These are phyloP conservation scores for Fusarium tjaetaba DNA, from an alignment of 2,329 filamentous ascomycete species.

Conservation along the genomic window DNA sequence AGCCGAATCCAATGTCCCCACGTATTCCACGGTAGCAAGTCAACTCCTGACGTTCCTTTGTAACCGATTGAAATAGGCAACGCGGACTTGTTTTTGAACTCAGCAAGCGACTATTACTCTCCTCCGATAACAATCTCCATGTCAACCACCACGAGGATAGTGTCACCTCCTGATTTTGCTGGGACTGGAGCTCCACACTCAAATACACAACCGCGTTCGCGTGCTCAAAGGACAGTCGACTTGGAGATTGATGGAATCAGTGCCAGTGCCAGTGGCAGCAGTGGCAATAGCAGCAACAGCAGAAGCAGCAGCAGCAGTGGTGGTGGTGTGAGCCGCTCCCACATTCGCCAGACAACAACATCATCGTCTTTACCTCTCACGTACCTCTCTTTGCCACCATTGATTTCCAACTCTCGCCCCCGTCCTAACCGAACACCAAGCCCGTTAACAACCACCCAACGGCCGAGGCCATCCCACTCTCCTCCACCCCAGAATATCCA, in stretches of 20 bases:
- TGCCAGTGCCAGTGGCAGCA: neutral
- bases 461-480: conserved; percentile 3
- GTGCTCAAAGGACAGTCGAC: conserved; percentile 27
- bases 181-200: conserved; percentile 8
- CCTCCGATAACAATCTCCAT: conserved; percentile 39
- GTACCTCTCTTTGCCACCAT: conserved; percentile 34
- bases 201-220: conserved; percentile 13
- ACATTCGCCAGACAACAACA: conserved; percentile 28
- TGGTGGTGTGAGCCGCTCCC: conserved; percentile 24
- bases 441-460: conserved; percentile 33
- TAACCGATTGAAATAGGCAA: conserved; percentile 35
- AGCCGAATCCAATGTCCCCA: conserved; percentile 6
- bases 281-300: neutral
- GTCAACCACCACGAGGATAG: conserved; percentile 36
- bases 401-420: conserved; percentile 10
- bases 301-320: neutral
- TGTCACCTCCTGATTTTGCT: conserved; percentile 27
- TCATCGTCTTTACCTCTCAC: conserved; percentile 4
- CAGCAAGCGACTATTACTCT: conserved; percentile 22
- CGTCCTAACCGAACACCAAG: conserved; percentile 8
- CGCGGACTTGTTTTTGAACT: conserved; percentile 35
- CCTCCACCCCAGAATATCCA: neutral
- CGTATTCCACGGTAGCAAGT: conserved; percentile 23
- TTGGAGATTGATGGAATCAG: conserved; percentile 8
- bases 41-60: conserved; percentile 38